These are phyloP conservation scores for Haberlea rhodopensis DNA, from an alignment of 257 asterid genomes.

Conservation along the genomic window DNA sequence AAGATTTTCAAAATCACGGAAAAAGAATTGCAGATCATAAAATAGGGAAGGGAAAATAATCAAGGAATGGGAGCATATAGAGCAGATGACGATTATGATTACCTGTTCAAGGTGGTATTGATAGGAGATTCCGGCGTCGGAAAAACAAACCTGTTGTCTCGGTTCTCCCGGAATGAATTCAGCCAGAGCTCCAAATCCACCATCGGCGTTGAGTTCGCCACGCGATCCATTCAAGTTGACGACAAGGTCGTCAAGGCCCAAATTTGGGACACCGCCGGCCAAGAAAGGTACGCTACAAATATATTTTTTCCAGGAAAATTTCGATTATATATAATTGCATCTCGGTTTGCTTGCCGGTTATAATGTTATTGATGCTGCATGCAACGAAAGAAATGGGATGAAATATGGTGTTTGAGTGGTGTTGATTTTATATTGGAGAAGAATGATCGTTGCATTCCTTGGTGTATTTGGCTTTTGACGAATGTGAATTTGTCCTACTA, in stretches of 20 bases:
- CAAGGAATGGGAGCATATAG: conserved; percentile 36
- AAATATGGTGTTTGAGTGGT: too few species aligned
- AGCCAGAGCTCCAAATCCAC: conserved; percentile 45
- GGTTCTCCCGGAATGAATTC: conserved; percentile 41
- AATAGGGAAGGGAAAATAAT: not conserved
- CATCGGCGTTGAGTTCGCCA: conserved; percentile 50
- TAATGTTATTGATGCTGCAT: too few species aligned
- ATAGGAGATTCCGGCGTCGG: conserved; percentile 53
- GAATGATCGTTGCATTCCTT: too few species aligned
- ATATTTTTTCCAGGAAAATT: too few species aligned
- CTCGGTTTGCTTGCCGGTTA: not conserved
- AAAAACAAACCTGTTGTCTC: conserved; percentile 39
- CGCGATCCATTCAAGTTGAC: conserved; percentile 40
- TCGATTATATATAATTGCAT: too few species aligned
- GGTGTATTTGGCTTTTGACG: too few species aligned
- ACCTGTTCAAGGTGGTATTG: conserved; percentile 47
- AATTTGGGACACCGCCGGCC: conserved; percentile 59
- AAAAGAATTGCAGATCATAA: not conserved
- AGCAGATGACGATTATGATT: conserved; percentile 48
- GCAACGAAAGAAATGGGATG: not conserved
- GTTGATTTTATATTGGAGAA: too few species aligned
- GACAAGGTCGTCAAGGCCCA: conserved; percentile 48
- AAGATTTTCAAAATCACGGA: not conserved
- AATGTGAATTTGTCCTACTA: too few species aligned
- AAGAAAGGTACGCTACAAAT: conserved; percentile 35